Evolutionary conservation across 345 rosid species (phyloP).

Genomic region (Punica granatum): DNA sequence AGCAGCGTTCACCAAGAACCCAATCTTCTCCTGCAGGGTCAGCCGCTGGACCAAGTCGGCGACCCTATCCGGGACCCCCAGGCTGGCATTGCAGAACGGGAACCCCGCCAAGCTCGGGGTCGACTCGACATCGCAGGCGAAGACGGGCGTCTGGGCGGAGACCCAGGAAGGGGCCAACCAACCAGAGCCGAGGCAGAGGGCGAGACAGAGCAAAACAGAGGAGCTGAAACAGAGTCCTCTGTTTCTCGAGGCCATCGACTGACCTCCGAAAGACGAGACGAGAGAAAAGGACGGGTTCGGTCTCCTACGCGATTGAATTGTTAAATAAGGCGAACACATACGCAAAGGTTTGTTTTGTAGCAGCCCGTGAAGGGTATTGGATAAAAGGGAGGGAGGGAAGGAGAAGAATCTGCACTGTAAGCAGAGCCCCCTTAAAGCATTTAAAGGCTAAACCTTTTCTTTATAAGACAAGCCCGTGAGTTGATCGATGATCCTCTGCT

Average conservation of each 20-base stretch:
- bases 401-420: not conserved
- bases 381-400: not conserved
- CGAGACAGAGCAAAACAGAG: slow-evolving; percentile 30
- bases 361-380: slow-evolving; percentile 37
- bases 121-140: slow-evolving; percentile 59
- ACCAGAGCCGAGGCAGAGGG: slow-evolving; percentile 5
- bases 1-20: slow-evolving; percentile 41
- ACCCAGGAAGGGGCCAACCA: slow-evolving; percentile 12
- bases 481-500: not conserved
- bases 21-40: slow-evolving; percentile 69
- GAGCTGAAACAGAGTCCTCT: slow-evolving; percentile 21
- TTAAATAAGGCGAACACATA: slow-evolving; percentile 1
- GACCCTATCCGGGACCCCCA: slow-evolving; percentile 43
- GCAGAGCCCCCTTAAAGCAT: not conserved
- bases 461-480: slow-evolving; percentile 5
- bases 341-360: slow-evolving; percentile 28
- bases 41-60: slow-evolving; percentile 65
- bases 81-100: slow-evolving; percentile 50
- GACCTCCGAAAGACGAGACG: not conserved
- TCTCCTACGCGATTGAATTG: not conserved
- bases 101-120: slow-evolving; percentile 38
- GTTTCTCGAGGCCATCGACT: slow-evolving; percentile 13
- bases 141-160: slow-evolving; percentile 42
- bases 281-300: not conserved
- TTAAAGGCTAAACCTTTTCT: not conserved